Evolutionary conservation across 2,329 filamentous ascomycete genomes (phyloP).

Genomic region (Orbilia ellipsospora): DNA sequence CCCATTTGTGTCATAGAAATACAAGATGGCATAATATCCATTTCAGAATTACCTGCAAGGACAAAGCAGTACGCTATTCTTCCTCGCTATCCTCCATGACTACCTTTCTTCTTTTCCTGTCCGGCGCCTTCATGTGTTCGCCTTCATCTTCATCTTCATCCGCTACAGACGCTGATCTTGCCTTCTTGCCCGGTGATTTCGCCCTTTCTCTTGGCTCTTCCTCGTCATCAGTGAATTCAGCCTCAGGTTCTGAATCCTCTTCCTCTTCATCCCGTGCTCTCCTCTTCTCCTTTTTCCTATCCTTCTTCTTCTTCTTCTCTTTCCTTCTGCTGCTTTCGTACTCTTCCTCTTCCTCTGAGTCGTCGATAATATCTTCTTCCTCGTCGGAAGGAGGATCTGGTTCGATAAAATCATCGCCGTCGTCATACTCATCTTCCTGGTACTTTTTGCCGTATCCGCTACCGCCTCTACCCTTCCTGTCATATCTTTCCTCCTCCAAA

Average conservation of each 20-base stretch:
- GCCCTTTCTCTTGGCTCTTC: conserved; percentile 34
- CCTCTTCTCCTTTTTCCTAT: conserved; percentile 54
- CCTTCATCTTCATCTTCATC: conserved; percentile 51
- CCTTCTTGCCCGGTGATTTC: conserved; percentile 43
- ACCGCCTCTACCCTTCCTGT: conserved; percentile 63
- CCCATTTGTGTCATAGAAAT: conserved; percentile 1
- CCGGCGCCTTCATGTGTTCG: conserved; percentile 52
- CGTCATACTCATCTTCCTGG: conserved; percentile 68
- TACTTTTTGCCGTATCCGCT: conserved; percentile 66
- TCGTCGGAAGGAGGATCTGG: conserved; percentile 62
- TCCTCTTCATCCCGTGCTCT: conserved; percentile 54
- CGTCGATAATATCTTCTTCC: conserved; percentile 58
- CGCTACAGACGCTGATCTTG: conserved; percentile 39
- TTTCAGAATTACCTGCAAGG: no score
- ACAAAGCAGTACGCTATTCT: conserved; percentile 57
- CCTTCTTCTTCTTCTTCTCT: conserved; percentile 51
- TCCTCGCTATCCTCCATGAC: conserved; percentile 67
- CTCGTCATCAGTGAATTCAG: conserved; percentile 56
- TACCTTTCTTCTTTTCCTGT: conserved; percentile 65
- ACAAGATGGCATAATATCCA: conserved; percentile 1
- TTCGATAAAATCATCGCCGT: conserved; percentile 66
- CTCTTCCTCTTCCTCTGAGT: conserved; percentile 58
- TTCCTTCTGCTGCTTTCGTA: conserved; percentile 59
- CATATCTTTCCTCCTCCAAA: conserved; percentile 70
- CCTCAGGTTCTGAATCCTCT: conserved; percentile 58